Conservation (phyloP, 2,329 filamentous ascomycete genomes). For the Diaporthe vaccinii region DNA sequence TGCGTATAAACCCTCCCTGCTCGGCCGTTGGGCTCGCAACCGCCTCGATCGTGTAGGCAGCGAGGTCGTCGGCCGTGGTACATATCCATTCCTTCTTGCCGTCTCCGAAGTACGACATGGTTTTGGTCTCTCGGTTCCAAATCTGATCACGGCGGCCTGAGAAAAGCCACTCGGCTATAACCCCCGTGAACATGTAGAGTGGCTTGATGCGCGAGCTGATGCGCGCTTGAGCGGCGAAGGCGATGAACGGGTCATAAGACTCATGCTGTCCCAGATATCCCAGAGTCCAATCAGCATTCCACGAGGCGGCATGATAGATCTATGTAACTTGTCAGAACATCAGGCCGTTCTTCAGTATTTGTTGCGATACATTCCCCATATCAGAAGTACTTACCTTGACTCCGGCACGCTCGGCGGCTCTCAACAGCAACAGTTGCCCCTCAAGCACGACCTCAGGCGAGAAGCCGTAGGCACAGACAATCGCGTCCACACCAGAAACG, state of each 20-base stretch:
- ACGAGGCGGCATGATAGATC: slow-evolving; percentile 14
- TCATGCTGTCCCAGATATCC: slow-evolving; percentile 8
- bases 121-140: slow-evolving; percentile 4
- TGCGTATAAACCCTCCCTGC: slow-evolving; percentile 1
- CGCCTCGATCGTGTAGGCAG: slow-evolving; percentile 17
- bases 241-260: not conserved
- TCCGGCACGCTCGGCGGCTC: slow-evolving; percentile 9
- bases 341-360: not conserved
- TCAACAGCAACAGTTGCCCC: slow-evolving; percentile 11
- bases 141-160: slow-evolving; percentile 9
- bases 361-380: not conserved
- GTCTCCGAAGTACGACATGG: slow-evolving; percentile 8
- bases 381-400: not conserved
- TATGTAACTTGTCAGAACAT: not conserved
- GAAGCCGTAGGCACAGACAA: not conserved
- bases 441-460: not conserved
- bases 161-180: slow-evolving; percentile 2
- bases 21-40: not conserved
- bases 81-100: slow-evolving; percentile 2
- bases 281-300: slow-evolving; percentile 12
- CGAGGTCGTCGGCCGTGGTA: not conserved
- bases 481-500: not conserved
- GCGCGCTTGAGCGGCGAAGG: slow-evolving; percentile 5
- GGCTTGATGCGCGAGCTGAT: slow-evolving; percentile 23
- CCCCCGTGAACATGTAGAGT: slow-evolving; percentile 14